Conservation (phyloP, 2,329 filamentous ascomycete species). For the Aspergillus arachidicola region DNA sequence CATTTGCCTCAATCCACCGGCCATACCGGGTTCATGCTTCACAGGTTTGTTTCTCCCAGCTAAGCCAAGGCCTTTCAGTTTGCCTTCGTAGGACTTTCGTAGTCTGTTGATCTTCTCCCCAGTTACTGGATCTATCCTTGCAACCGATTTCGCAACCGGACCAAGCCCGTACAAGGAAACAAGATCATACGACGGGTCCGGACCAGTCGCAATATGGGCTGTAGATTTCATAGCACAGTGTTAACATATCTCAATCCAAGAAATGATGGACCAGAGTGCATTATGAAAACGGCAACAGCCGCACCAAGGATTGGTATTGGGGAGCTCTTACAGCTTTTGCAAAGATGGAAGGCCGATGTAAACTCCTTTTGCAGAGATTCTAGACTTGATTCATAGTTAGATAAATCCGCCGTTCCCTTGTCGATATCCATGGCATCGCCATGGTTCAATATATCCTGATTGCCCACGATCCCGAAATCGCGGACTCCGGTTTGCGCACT, state of each 20-base stretch:
- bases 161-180: slow-evolving; percentile 61
- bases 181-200: slow-evolving; percentile 61
- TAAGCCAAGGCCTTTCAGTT: slow-evolving; percentile 50
- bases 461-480: slow-evolving; percentile 26
- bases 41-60: slow-evolving; percentile 52
- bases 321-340: slow-evolving; percentile 54
- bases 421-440: slow-evolving; percentile 46
- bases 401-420: slow-evolving; percentile 24
- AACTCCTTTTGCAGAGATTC: slow-evolving; percentile 50
- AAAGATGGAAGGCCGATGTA: slow-evolving; percentile 51
- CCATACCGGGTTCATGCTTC: slow-evolving; percentile 44
- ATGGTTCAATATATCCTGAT: slow-evolving; percentile 19
- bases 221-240: slow-evolving; percentile 36
- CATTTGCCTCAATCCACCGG: slow-evolving; percentile 44
- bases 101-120: slow-evolving; percentile 68
- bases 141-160: slow-evolving; percentile 59
- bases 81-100: slow-evolving; percentile 57
- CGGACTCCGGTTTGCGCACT: slow-evolving; percentile 21
- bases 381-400: slow-evolving; percentile 35
- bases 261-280: slow-evolving; percentile 29
- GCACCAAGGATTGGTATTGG: slow-evolving; percentile 43
- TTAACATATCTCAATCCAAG: slow-evolving; percentile 45
- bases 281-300: slow-evolving; percentile 29
- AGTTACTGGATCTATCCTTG: slow-evolving; percentile 61
- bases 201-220: slow-evolving; percentile 54